These are phyloP conservation scores for Phoma sp. DNA, from an alignment of 2,329 filamentous ascomycete genomes.

Conservation along the genomic window DNA sequence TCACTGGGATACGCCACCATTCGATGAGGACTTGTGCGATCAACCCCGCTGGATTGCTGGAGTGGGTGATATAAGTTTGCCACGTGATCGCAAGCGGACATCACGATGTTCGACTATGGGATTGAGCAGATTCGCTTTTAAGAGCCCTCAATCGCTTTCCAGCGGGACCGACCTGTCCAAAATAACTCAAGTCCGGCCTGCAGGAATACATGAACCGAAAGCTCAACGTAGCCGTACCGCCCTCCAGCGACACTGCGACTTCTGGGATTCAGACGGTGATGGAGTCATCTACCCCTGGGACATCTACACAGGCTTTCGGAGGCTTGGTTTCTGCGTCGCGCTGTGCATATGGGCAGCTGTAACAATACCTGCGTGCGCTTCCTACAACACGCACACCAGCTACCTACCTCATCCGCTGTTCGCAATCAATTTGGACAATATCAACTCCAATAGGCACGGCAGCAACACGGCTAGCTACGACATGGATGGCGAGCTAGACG, in stretches of 20 bases:
- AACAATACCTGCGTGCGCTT: conserved; percentile 22
- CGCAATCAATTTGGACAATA: conserved; percentile 25
- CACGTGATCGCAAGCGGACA: no score
- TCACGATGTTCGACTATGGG: no score
- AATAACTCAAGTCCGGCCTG: no score
- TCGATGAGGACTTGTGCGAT: no score
- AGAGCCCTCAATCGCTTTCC: no score
- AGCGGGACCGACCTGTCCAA: no score
- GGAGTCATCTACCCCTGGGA: conserved; percentile 27
- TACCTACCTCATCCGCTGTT: conserved; percentile 23
- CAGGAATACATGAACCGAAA: no score
- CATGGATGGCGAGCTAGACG: conserved; percentile 22
- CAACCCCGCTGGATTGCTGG: no score
- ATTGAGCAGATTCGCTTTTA: no score
- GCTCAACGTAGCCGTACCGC: conserved; percentile 8
- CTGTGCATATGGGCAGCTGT: conserved; percentile 27
- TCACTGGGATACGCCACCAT: no score
- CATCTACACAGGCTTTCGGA: conserved; percentile 24
- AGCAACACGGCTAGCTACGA: conserved; percentile 27
- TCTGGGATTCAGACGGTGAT: conserved; percentile 24
- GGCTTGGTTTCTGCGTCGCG: conserved; percentile 20
- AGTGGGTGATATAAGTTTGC: no score
- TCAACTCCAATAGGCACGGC: conserved; percentile 23
- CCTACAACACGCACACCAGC: conserved; percentile 20
- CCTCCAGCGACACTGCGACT: conserved; percentile 24